Evolutionary conservation across 2,329 filamentous ascomycete species (phyloP), one percentile per base, ranked within the genome.

Genomic region (Mariannaea sp.): DNA sequence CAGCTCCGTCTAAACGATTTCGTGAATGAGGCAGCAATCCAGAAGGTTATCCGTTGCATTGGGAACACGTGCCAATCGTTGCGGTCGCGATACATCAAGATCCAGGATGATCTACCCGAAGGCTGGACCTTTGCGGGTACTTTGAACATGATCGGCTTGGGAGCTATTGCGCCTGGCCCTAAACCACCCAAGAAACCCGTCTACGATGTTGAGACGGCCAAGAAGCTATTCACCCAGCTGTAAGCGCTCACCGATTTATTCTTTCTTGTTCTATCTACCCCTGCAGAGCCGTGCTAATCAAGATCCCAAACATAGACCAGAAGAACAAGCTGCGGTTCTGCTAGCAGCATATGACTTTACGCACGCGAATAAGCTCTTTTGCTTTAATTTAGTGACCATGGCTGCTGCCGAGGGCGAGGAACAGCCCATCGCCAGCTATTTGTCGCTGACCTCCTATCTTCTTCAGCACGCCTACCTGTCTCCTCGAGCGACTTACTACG

Each of bases 281-380:
- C 13, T 8, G 20, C 5, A 14, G 1, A 17, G 17, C 24, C 20
- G n/a, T 8, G 16, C 46, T 65, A 12, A 65, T 16, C 10, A 49
- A 41, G n/a, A n/a, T n/a, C n/a, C n/a, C n/a, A n/a, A n/a, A n/a
- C n/a, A 6, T 32, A 95, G 91, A 60, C 94, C 94, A 1, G 85
- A 86, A 3, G 82, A 86, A 53, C 86, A 92, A 70, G 89, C 91
- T 13, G 86, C 92, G 4, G 80, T 95, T 3, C 75, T 97, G 4
- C 80, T 99, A 27, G 87, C 91, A 1, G 87, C 90, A 0, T 99
- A 97, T 70, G 94, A 97, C 70, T 97, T 97, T 69, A 86, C 87
- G 3, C 89, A 96, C 68, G 89, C 92, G 27, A 99, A 97, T 76
- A 97, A 97, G 73, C 80, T 97, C 7, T 97, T 99, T 72, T 93